Base-by-base conservation (phyloP, 2,329 filamentous ascomycete genomes). In the Akanthomyces lecanii region DNA sequence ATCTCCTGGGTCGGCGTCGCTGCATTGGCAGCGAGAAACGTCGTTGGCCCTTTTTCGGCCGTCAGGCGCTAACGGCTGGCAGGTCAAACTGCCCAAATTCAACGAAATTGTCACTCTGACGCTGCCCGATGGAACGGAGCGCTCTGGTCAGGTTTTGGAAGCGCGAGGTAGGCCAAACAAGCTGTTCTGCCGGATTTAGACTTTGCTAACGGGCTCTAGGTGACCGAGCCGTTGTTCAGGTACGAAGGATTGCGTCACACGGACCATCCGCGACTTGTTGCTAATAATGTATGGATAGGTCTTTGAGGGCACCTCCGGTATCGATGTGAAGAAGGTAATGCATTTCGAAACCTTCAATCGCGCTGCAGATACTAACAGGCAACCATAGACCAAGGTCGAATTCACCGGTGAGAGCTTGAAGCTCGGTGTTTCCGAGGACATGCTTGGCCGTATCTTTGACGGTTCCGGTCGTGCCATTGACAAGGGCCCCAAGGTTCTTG, bases 381-480 rank as follows among this genome's bases (percentile, higher is more conserved):
- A 7, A 48, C 21, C 30, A 69, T 73, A 95, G 93, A 97, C 94
- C 62, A 96, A 90, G 84, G 94, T 99, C 77, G 91, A 99, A 77
- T 98, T 99, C 78, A 96, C 91, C 38, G 95, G 95, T 65, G 86
- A 97, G 81, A 98, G 91, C 81, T 82, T 99, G 82, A 98, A 98
- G 86, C 90, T 99, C 60, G 95, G 95, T 78, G 95, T 99, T 65
- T 98, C 95, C 59, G 96, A 99, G 81, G 95, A 99, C 82, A 99
- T 99, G 95, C 81, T 99, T 79, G 95, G 95, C 69, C 94, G 96
- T 82, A 92, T 98, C 78, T 99, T 99, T 75, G 93, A 99, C 81
- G 95, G 95, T 72, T 98, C 95, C 65, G 95, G 95, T 74, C 90
- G 94, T 78, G 91, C 96, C 70, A 99, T 99, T 77, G 95, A 99